Evolutionary conservation across 73 alveolate genomes (phyloP).

Genomic region (Uronychia binucleata): DNA sequence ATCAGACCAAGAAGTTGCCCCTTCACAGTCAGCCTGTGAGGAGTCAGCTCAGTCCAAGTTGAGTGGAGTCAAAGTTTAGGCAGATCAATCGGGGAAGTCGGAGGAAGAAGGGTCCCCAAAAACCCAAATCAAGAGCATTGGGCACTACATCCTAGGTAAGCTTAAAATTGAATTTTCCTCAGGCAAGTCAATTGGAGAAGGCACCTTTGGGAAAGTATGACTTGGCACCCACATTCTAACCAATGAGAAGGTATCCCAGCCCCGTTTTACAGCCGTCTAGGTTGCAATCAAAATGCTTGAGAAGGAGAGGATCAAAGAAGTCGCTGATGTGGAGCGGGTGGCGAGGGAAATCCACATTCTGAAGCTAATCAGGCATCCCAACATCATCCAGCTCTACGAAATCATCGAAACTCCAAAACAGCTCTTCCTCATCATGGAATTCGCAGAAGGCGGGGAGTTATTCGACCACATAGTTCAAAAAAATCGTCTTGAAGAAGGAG

Average conservation of each 20-base stretch:
- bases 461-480: conserved; percentile 75
- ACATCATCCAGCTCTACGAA: conserved; percentile 85
- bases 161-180: neutral
- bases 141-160: neutral
- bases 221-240: conserved; percentile 60
- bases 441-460: conserved; percentile 81
- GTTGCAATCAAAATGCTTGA: conserved; percentile 84
- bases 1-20: neutral
- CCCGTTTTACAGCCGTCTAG: neutral
- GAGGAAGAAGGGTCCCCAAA: neutral
- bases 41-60: neutral
- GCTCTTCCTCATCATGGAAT: conserved; percentile 87
- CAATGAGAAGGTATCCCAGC: conserved; percentile 27
- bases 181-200: conserved; percentile 61
- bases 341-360: conserved; percentile 84
- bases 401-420: conserved; percentile 89
- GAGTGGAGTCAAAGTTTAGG: neutral
- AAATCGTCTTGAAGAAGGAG: conserved; percentile 72
- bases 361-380: conserved; percentile 83
- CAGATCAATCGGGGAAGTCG: neutral
- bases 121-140: neutral
- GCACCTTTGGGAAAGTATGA: conserved; percentile 66
- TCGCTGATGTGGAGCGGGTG: conserved; percentile 80
- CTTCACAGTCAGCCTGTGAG: neutral
- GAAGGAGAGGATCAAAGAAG: conserved; percentile 79